Evolutionary conservation across 306 rosid genomes (phyloP).

Genomic region (Cicer chorassanicum): DNA sequence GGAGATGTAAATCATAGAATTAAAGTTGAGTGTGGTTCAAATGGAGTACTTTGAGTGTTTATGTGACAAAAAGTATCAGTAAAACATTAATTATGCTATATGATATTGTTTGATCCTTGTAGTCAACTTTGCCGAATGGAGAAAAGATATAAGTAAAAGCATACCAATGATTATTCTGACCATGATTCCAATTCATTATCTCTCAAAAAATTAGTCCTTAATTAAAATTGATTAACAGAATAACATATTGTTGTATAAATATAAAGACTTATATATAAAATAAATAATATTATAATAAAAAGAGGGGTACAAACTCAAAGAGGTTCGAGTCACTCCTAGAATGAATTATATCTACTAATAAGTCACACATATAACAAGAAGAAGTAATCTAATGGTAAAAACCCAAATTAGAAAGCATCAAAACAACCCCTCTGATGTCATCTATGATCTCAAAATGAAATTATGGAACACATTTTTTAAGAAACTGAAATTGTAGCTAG

Average conservation of each 20-base stretch:
- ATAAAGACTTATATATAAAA: slow-evolving; percentile 12
- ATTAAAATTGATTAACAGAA: neutral
- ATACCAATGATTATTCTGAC: too few relatives aligned
- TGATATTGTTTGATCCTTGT: too few relatives aligned
- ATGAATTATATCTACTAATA: slow-evolving; percentile 48
- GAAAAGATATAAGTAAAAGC: too few relatives aligned
- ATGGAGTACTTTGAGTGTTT: too few relatives aligned
- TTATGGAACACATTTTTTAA: slow-evolving; percentile 41
- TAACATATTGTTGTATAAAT: neutral
- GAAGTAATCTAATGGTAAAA: slow-evolving; percentile 34
- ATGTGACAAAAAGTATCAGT: too few relatives aligned
- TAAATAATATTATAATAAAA: slow-evolving; percentile 1
- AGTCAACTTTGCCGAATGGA: too few relatives aligned
- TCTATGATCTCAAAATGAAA: slow-evolving; percentile 45
- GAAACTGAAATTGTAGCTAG: slow-evolving; percentile 38
- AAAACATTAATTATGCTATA: too few relatives aligned
- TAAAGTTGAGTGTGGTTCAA: too few relatives aligned
- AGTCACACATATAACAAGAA: slow-evolving; percentile 42
- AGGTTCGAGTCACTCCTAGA: slow-evolving; percentile 42
- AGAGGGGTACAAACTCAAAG: slow-evolving; percentile 40
- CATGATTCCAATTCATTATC: too few relatives aligned
- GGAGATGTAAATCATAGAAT: too few relatives aligned
- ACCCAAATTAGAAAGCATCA: slow-evolving; percentile 42
- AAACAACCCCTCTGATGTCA: slow-evolving; percentile 44
- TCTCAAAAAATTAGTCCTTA: too few relatives aligned